Evolutionary conservation across 345 rosid species (phyloP).

Genomic region (Punica granatum): DNA sequence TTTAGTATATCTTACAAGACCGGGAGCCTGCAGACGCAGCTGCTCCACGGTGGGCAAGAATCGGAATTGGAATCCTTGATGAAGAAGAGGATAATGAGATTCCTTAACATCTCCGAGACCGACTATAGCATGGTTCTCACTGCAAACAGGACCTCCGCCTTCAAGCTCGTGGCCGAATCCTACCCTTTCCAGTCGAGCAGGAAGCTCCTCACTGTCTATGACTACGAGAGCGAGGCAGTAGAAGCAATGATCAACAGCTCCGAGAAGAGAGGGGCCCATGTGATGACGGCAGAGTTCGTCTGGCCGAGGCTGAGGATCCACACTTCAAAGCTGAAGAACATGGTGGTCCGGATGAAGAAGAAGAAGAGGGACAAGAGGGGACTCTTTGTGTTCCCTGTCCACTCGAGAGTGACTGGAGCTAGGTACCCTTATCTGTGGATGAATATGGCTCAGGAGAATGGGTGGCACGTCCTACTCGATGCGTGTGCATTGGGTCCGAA

Average conservation of each 20-base stretch:
- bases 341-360: slow-evolving; percentile 47
- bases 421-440: slow-evolving; percentile 90
- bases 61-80: slow-evolving; percentile 58
- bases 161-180: slow-evolving; percentile 79
- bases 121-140: slow-evolving; percentile 91
- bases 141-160: slow-evolving; percentile 83
- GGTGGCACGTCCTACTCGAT: slow-evolving; percentile 86
- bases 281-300: slow-evolving; percentile 73
- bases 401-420: slow-evolving; percentile 82
- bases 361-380: slow-evolving; percentile 58
- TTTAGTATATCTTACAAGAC: slow-evolving; percentile 70
- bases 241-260: slow-evolving; percentile 57
- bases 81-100: slow-evolving; percentile 69
- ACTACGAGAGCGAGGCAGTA: slow-evolving; percentile 80
- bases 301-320: slow-evolving; percentile 85
- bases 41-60: slow-evolving; percentile 64
- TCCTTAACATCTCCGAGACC: slow-evolving; percentile 60
- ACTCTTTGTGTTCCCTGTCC: slow-evolving; percentile 79
- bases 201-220: slow-evolving; percentile 77
- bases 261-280: slow-evolving; percentile 65
- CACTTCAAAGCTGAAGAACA: slow-evolving; percentile 51
- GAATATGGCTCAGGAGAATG: slow-evolving; percentile 80
- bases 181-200: slow-evolving; percentile 60
- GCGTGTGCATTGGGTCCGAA: slow-evolving; percentile 91
- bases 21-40: slow-evolving; percentile 71